Evolutionary conservation across 2,329 filamentous ascomycete genomes (phyloP).

Genomic region (Epichloe baconii): DNA sequence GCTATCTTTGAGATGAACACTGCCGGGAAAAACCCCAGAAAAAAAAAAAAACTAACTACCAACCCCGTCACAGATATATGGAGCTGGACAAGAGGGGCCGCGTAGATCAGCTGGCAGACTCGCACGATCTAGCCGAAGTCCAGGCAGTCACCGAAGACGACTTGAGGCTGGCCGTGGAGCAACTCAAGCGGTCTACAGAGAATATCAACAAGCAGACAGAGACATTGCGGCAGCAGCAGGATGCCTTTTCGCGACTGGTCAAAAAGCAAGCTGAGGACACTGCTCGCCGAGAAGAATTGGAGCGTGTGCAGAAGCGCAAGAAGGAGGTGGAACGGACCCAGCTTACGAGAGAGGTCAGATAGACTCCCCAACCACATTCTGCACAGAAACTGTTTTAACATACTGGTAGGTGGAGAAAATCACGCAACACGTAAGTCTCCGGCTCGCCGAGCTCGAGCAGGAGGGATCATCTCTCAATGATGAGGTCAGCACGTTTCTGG

Average conservation of each 20-base stretch:
- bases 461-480: constrained; percentile 35
- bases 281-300: constrained; percentile 17
- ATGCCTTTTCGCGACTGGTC: constrained; percentile 40
- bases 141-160: constrained; percentile 46
- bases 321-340: constrained; percentile 26
- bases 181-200: constrained; percentile 51
- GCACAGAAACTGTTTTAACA: background rate
- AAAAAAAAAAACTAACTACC: background rate
- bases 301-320: constrained; percentile 15
- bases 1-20: too few species aligned
- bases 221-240: constrained; percentile 46
- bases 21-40: too few species aligned
- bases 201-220: constrained; percentile 52
- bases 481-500: constrained; percentile 35
- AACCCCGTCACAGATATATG: constrained; percentile 29
- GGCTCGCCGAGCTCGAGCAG: constrained; percentile 35
- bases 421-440: constrained; percentile 31
- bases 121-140: constrained; percentile 32
- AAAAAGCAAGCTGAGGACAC: constrained; percentile 24
- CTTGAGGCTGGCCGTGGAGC: constrained; percentile 45
- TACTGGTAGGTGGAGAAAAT: constrained; percentile 32
- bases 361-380: background rate
- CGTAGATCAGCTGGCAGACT: constrained; percentile 30
- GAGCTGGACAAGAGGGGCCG: constrained; percentile 34
- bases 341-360: constrained; percentile 27